These are phyloP conservation scores for Aspergillus amoenus DNA, from an alignment of 2,329 filamentous ascomycete species.

Conservation along the genomic window DNA sequence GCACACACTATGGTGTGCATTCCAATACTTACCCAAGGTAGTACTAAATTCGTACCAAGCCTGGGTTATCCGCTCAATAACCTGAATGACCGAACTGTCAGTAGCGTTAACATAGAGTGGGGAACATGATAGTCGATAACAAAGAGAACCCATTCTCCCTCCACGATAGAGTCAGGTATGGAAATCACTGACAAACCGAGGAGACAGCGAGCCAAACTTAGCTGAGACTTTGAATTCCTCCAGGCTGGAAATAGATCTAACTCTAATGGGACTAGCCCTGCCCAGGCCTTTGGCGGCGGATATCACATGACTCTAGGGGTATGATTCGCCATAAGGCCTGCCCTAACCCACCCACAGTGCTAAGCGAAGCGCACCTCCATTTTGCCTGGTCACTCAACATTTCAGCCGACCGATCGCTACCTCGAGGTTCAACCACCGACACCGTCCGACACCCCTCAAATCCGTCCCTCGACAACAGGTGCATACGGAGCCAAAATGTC, in stretches of 20 bases:
- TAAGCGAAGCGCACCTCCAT: slow-evolving; percentile 46
- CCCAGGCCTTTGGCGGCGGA: background rate
- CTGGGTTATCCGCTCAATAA: too few relatives aligned
- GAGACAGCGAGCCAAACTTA: background rate
- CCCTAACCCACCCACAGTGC: slow-evolving; percentile 42
- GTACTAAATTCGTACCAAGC: too few relatives aligned
- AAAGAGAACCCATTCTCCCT: background rate
- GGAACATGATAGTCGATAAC: background rate
- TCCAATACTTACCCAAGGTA: too few relatives aligned
- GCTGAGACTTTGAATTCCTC: background rate
- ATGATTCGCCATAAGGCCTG: slow-evolving; percentile 29
- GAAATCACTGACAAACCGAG: background rate
- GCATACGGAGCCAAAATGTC: slow-evolving; percentile 67
- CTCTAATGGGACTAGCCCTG: slow-evolving; percentile 4
- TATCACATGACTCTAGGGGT: slow-evolving; percentile 24
- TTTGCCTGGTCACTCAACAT: slow-evolving; percentile 36
- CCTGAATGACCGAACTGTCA: too few relatives aligned
- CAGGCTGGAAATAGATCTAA: background rate
- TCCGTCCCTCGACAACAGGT: slow-evolving; percentile 40
- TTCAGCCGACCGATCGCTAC: slow-evolving; percentile 38
- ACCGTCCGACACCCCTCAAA: slow-evolving; percentile 31
- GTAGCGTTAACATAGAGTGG: too few relatives aligned
- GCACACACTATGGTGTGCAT: too few relatives aligned
- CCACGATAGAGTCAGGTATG: background rate
- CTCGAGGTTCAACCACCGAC: slow-evolving; percentile 35